Base-by-base conservation (phyloP, 73 alveolate genomes). In the Blepharisma stoltei region DNA sequence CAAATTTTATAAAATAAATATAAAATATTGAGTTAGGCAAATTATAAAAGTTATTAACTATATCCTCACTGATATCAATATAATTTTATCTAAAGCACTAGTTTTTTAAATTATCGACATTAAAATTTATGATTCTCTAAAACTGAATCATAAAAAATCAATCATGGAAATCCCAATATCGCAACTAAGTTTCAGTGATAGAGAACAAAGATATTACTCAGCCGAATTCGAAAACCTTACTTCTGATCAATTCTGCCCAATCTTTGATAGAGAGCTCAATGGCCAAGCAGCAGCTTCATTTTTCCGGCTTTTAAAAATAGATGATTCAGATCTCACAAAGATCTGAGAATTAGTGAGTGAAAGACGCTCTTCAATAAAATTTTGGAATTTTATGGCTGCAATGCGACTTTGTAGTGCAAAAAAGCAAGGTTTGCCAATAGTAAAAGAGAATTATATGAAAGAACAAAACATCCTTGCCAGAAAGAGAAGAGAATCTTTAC, bases 151-250 rank as follows among this genome's bases (percentile, higher is more conserved):
- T 32, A 32, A 32, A 32, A 32, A 32, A 32, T 32, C 41, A 32
- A 32, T 32, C 41, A 60, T 60, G 73, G 73, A 60, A 60, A 60
- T 9, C 38, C 73, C 73, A 38, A 60, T 60, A n/a, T n/a, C 14
- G 73, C 23, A n/a, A 14, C 11, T 60, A 9, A 18, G 18, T 60
- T 60, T 60, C 45, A 14, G 46, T 14, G 73, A 60, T 14, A n/a
- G 73, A 60, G 73, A 60, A 60, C 38, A 60, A 60, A 60, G 23
- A 38, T 60, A 60, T 38, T 60, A 60, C 73, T 20, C 73, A n/a
- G 23, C 23, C 2, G 73, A 60, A 60, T 60, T 60, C 23, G 73
- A 60, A 25, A n/a, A 60, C 14, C 38, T 60, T 20, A 60, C 73
- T 9, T 18, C 73, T 18, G 37, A 14, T 14, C 73, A 60, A 60